phyloP scores from a whole-genome alignment of 768 basidiomycete genomes.

The Pulveroboletus sp. region DNA sequence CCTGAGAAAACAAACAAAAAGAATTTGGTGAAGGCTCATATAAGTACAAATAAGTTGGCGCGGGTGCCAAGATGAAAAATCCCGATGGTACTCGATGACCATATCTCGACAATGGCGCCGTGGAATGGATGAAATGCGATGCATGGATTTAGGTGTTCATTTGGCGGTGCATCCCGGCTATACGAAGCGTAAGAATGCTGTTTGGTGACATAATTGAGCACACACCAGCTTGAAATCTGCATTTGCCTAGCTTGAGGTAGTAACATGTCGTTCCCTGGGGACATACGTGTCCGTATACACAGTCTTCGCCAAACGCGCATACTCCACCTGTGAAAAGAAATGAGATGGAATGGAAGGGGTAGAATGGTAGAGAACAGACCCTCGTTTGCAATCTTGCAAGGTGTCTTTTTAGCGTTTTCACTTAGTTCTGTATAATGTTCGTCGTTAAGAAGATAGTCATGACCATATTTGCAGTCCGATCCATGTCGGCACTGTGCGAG shows the following conservation, averaged over 20 bases:
- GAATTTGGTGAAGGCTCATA: slow-evolving; percentile 28
- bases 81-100: slow-evolving; percentile 6
- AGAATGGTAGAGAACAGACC: slow-evolving; percentile 33
- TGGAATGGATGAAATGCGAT: too few species aligned
- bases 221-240: slow-evolving; percentile 61
- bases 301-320: slow-evolving; percentile 58
- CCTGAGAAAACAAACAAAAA: slow-evolving; percentile 24
- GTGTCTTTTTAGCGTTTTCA: slow-evolving; percentile 55
- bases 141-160: slow-evolving; percentile 18
- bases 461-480: slow-evolving; percentile 54
- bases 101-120: slow-evolving; percentile 12
- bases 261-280: slow-evolving; percentile 51
- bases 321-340: slow-evolving; percentile 39
- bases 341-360: not conserved
- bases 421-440: slow-evolving; percentile 54
- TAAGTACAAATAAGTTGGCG: slow-evolving; percentile 32
- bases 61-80: slow-evolving; percentile 8
- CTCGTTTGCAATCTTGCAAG: slow-evolving; percentile 57
- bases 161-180: slow-evolving; percentile 41
- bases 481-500: slow-evolving; percentile 59
- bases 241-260: slow-evolving; percentile 50
- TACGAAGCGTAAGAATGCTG: slow-evolving; percentile 8
- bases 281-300: slow-evolving; percentile 40
- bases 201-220: slow-evolving; percentile 15
- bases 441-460: slow-evolving; percentile 54